Evolutionary conservation across 2,329 filamentous ascomycete genomes (phyloP).

Genomic region (Aspergillus sp.): DNA sequence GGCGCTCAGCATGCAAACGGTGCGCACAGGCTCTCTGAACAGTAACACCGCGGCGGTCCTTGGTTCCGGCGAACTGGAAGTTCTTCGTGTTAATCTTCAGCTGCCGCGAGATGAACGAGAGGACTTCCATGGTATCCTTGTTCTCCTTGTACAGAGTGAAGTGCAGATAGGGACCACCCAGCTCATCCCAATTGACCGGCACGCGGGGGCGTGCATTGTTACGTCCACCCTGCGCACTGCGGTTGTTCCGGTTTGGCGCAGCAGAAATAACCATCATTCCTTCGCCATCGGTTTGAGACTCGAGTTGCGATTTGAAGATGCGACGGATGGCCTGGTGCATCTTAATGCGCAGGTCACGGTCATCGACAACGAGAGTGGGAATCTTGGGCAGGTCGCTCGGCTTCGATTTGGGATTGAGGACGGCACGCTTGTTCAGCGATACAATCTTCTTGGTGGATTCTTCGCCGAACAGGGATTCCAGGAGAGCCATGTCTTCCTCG

Average conservation of each 20-base stretch:
- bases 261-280: constrained; percentile 64
- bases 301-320: constrained; percentile 75
- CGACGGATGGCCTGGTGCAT: constrained; percentile 70
- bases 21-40: constrained; percentile 75
- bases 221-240: constrained; percentile 34
- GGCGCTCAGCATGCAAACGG: constrained; percentile 60
- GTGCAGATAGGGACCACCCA: constrained; percentile 79
- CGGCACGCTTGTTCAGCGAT: constrained; percentile 56
- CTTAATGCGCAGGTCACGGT: constrained; percentile 62
- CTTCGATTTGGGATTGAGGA: constrained; percentile 57
- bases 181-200: constrained; percentile 63
- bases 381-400: constrained; percentile 58
- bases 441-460: constrained; percentile 54
- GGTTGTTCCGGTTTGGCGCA: constrained; percentile 37
- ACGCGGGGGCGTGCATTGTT: constrained; percentile 34
- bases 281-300: constrained; percentile 73
- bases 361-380: constrained; percentile 56
- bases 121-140: constrained; percentile 91
- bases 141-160: constrained; percentile 97
- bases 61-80: constrained; percentile 84
- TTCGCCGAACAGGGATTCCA: constrained; percentile 54
- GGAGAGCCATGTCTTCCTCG: constrained; percentile 47
- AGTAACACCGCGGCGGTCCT: constrained; percentile 84
- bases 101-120: constrained; percentile 73
- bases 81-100: constrained; percentile 68